Evolutionary conservation across 2,329 filamentous ascomycete genomes (phyloP), one percentile per base, ranked within the genome.

Genomic region (Alternaria angustiovoidea): DNA sequence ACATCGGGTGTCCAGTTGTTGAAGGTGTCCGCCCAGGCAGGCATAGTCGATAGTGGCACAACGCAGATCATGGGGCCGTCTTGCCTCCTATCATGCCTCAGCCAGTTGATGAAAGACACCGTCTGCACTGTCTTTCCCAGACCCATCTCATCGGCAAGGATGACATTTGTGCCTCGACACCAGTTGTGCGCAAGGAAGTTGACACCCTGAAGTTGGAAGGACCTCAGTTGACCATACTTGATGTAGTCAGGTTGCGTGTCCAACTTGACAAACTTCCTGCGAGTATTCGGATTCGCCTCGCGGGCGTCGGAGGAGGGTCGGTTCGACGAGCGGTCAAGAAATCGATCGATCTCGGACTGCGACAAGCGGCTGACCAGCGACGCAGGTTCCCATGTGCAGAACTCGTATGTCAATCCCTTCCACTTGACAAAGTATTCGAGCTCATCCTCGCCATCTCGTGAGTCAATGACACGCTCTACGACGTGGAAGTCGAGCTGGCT

Each of bases 41-140:
- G 94, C 81, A 99, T 97, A 48, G 96, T 97, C 62, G 94, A 98
- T 24, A 99, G 85, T 28, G 95, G 95, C 7, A 97, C 95, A n/a
- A 98, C 93, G 61, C 98, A 94, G 43, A 99, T 88, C 74, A 97
- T 98, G 0, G 95, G 95, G 0, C 95, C 95, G 78, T 98, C 92
- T 77, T 99, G 95, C 51, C 86, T 86, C 67, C 94, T 89, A 59
- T 93, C 89, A 79, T 98, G 94, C 55, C 93, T 91, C 61, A 99
- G 85, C 94, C 95, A 99, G 76, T 94, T 97, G 78, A 99, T 90
- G 78, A 98, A 98, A 0, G 94, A 89, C 28, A 99, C 94, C 0
- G 94, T 97, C 80, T 99, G 95, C 0, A 99, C 95, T 0, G 95
- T 99, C 82, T 99, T 99, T 28, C 95, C 95, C 14, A 99, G 85